phyloP scores from a whole-genome alignment of 495 filamentous ascomycete species.

The Lophium mytilinum region DNA sequence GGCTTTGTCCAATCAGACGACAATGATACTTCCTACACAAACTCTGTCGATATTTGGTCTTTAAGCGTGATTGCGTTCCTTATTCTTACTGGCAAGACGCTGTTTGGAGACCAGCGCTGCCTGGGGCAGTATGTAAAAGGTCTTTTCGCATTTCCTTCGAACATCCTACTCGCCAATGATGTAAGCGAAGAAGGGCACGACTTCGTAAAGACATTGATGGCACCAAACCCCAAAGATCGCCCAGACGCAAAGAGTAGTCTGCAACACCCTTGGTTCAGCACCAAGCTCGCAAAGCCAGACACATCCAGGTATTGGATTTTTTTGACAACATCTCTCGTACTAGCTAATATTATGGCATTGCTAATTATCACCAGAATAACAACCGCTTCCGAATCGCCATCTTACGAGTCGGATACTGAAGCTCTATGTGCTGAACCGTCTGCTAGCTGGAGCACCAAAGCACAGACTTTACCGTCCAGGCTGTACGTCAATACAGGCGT shows the following conservation, averaged over 20 bases:
- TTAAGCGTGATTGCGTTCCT: conserved; percentile 12
- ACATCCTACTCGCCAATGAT: background rate
- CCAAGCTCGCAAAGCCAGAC: background rate
- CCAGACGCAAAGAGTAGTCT: background rate
- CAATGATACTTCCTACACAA: background rate
- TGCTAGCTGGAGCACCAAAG: background rate
- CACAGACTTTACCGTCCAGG: background rate
- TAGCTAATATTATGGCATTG: background rate
- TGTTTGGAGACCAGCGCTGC: background rate
- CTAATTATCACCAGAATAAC: background rate
- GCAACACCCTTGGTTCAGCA: background rate
- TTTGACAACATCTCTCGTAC: background rate
- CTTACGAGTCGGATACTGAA: background rate
- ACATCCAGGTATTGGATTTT: background rate
- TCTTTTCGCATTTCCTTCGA: background rate
- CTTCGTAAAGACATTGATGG: background rate
- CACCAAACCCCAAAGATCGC: background rate
- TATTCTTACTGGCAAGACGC: background rate
- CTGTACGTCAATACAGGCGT: background rate
- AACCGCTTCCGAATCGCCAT: background rate
- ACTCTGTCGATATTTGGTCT: conserved; percentile 9
- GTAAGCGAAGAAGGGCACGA: background rate
- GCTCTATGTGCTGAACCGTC: background rate
- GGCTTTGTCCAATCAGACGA: background rate
- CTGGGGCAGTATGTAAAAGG: background rate